These are phyloP conservation scores for Alternaria conjuncta DNA, from an alignment of 2,329 filamentous ascomycete species.

Conservation along the genomic window DNA sequence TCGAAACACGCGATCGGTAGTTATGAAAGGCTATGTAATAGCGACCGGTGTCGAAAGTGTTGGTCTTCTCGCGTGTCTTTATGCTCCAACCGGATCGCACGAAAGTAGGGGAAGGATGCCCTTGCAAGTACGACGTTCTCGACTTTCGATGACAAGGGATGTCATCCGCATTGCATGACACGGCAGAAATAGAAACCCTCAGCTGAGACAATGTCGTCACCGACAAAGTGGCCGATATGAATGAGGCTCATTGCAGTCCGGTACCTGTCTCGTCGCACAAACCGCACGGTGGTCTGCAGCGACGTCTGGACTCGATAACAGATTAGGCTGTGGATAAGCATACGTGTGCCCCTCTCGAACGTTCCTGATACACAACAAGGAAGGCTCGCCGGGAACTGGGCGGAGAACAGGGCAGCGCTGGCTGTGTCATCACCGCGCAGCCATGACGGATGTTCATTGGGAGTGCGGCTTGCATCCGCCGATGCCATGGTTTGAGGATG, in stretches of 20 bases:
- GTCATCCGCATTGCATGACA: slow-evolving; percentile 26
- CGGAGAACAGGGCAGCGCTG: slow-evolving; percentile 20
- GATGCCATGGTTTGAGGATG: slow-evolving; percentile 33
- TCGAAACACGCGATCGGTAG: background rate
- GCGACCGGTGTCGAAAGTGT: slow-evolving; percentile 11
- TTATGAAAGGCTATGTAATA: background rate
- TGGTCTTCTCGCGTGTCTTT: slow-evolving; percentile 17
- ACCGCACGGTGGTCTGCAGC: slow-evolving; percentile 9
- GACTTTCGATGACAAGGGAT: slow-evolving; percentile 16
- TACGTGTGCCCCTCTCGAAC: slow-evolving; percentile 4
- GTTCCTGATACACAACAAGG: slow-evolving; percentile 23
- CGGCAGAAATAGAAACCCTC: slow-evolving; percentile 12
- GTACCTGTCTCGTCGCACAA: slow-evolving; percentile 21
- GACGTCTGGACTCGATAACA: slow-evolving; percentile 7
- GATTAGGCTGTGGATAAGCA: background rate
- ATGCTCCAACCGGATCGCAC: slow-evolving; percentile 24
- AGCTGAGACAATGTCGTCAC: slow-evolving; percentile 27
- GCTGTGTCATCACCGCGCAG: slow-evolving; percentile 33
- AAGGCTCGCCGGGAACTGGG: slow-evolving; percentile 18
- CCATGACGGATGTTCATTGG: slow-evolving; percentile 38
- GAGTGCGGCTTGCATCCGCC: slow-evolving; percentile 31
- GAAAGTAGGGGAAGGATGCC: slow-evolving; percentile 14
- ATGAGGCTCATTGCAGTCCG: slow-evolving; percentile 16
- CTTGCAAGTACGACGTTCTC: slow-evolving; percentile 22
- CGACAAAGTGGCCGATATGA: slow-evolving; percentile 4